Percentiles rank a stretch among this genome's conserved stretches.
Conservation (phyloP, 306 rosid genomes). For the Ormosia semicastrata region DNA sequence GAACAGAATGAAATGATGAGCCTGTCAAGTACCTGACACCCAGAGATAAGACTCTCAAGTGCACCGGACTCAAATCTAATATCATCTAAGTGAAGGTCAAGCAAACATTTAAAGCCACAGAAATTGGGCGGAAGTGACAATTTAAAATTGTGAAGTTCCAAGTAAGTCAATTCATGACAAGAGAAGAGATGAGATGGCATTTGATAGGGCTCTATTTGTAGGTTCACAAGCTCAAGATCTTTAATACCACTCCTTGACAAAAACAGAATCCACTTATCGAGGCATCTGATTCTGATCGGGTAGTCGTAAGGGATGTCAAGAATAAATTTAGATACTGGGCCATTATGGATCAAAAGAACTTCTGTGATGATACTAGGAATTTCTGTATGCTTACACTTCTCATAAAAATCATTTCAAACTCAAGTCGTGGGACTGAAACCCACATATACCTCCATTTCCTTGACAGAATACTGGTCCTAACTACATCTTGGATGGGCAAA, state of each 20-base stretch:
- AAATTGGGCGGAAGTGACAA: neutral
- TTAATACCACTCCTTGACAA: neutral
- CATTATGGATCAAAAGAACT: neutral
- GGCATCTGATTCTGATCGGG: neutral
- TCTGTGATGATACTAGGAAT: neutral
- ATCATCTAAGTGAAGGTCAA: neutral
- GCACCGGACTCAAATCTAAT: neutral
- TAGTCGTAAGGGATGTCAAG: rapidly evolving
- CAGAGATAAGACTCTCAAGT: neutral
- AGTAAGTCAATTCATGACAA: neutral
- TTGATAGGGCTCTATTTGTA: neutral
- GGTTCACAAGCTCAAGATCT: neutral
- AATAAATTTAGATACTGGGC: neutral
- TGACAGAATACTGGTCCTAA: conserved; percentile 19
- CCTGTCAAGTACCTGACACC: neutral
- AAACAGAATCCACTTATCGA: neutral
- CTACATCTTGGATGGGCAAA: neutral
- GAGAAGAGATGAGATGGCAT: conserved; percentile 1
- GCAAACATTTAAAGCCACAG: neutral
- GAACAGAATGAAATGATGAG: neutral
- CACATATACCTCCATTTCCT: conserved; percentile 30
- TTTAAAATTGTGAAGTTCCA: neutral
- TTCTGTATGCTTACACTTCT: neutral
- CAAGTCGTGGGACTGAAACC: neutral
- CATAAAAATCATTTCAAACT: neutral